These are phyloP conservation scores for Ogataea paraovalis DNA, from an alignment of 805 yeast genomes.

Conservation along the genomic window DNA sequence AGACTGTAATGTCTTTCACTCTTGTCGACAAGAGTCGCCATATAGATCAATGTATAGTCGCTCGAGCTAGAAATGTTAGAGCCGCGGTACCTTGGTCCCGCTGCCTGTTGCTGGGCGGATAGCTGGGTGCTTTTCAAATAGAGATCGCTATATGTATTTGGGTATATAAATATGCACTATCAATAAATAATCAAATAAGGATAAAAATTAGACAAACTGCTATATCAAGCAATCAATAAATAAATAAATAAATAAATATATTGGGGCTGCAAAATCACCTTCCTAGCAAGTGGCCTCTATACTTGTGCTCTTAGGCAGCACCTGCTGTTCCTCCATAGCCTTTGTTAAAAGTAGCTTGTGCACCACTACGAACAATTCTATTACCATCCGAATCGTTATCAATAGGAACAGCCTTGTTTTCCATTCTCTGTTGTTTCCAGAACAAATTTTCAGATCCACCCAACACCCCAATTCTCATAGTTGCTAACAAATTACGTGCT, in stretches of 20 bases:
- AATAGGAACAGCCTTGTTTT: slow-evolving; percentile 59
- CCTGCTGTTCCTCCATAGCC: slow-evolving; percentile 51
- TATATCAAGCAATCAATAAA: background rate
- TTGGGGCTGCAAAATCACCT: background rate
- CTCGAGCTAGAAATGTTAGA: too few relatives aligned
- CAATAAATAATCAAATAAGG: background rate
- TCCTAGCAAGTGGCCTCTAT: background rate
- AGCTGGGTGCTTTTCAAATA: too few relatives aligned
- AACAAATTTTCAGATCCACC: slow-evolving; percentile 79
- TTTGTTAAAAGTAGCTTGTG: slow-evolving; percentile 45
- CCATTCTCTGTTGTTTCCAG: slow-evolving; percentile 70
- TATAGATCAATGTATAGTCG: too few relatives aligned
- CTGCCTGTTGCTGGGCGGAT: too few relatives aligned
- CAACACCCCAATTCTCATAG: slow-evolving; percentile 89
- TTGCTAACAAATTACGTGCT: slow-evolving; percentile 83
- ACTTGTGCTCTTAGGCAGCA: slow-evolving; percentile 41
- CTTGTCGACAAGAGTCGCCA: too few relatives aligned
- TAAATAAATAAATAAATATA: slow-evolving; percentile 2
- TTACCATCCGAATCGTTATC: slow-evolving; percentile 52
- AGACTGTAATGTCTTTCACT: too few relatives aligned
- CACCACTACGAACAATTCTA: slow-evolving; percentile 55
- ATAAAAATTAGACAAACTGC: too few relatives aligned
- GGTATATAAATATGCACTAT: background rate
- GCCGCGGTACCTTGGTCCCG: too few relatives aligned
- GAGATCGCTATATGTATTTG: too few relatives aligned